These are phyloP conservation scores for Phytophthora nicotianae DNA, from an alignment of 352 stramenopile species.

Conservation along the genomic window DNA sequence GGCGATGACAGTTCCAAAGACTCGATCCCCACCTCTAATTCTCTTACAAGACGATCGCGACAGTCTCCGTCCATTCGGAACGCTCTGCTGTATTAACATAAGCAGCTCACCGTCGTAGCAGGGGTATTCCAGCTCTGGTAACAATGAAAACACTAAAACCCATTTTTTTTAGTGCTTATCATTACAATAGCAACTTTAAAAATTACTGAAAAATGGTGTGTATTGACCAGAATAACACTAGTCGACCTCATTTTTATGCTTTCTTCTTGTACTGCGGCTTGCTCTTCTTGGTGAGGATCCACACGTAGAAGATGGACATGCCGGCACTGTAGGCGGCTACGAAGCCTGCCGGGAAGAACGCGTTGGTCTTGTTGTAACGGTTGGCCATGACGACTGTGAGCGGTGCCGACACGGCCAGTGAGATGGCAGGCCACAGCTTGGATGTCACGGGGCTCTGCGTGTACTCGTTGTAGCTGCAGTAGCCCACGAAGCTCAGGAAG, in stretches of 20 bases:
- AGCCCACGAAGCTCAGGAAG: constrained; percentile 82
- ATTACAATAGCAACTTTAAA: constrained; percentile 4
- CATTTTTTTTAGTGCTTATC: constrained; percentile 5
- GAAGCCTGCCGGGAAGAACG: constrained; percentile 75
- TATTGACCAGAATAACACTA: too few relatives aligned
- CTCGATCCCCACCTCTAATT: constrained; percentile 1
- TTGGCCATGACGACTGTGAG: constrained; percentile 79
- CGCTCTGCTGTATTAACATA: constrained; percentile 22
- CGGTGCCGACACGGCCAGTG: constrained; percentile 64
- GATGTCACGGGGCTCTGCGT: constrained; percentile 77
- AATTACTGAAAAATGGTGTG: neutral
- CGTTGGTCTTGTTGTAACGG: constrained; percentile 76
- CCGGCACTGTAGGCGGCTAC: constrained; percentile 63
- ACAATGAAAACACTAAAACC: too few relatives aligned
- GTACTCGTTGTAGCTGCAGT: constrained; percentile 88
- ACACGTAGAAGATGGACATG: constrained; percentile 86
- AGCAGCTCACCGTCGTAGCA: neutral
- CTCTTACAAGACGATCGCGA: constrained; percentile 10
- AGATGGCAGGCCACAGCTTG: constrained; percentile 80
- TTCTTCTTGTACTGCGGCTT: constrained; percentile 89
- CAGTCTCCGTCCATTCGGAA: constrained; percentile 17
- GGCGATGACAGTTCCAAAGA: constrained; percentile 17
- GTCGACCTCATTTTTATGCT: constrained; percentile 34
- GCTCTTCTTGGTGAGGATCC: constrained; percentile 61
- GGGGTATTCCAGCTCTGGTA: constrained; percentile 1